Base-by-base conservation (phyloP, 1,139 yeast genomes). In the Diutina neorugosa region DNA sequence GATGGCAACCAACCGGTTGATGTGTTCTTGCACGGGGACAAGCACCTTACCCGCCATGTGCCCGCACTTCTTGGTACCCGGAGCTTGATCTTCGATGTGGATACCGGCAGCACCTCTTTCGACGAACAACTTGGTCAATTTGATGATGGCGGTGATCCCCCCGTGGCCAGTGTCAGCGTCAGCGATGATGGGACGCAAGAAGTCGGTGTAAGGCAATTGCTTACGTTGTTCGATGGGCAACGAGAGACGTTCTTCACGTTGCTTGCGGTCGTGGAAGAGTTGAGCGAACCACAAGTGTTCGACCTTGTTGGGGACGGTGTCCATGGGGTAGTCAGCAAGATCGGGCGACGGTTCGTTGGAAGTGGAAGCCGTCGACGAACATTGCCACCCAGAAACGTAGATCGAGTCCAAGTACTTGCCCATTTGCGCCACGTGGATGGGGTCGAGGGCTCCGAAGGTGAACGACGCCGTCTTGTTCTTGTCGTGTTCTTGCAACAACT, bases 101-200 rank as follows among this genome's bases (percentile, higher is more conserved):
- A 91, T 90, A 68, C 98, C 98, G 56, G 98, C 98, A 54, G 98
- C 98, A 71, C 98, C 98, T 65, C 96, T 85, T 76, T 93, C 98
- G 63, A 93, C 89, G 68, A 91, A 93, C 83, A 93, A 77, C 76
- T 93, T 93, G 66, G 97, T 90, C 69, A 91, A 82, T 74, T 91
- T 91, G 75, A 89, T 86, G 62, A 90, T 89, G 57, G 98, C 98
- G 57, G 97, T 90, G 63, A 91, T 77, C 68, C 98, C 98, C 71
- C 98, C 98, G 70, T 93, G 98, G 62, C 98, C 98, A 58, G 98
- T 93, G 71, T 91, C 98, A 60, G 94, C 98, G 68, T 91, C 98
- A 54, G 98, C 98, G 63, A 91, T 80, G 63, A 91, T 88, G 54
- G 98, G 98, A 65, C 97, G 81, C 69, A 91, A 73, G 71, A 87